Percentiles rank a stretch among this genome's conserved stretches.
phyloP scores from a whole-genome alignment of 2,329 filamentous ascomycete genomes.

The Aureobasidium mangrovei region DNA sequence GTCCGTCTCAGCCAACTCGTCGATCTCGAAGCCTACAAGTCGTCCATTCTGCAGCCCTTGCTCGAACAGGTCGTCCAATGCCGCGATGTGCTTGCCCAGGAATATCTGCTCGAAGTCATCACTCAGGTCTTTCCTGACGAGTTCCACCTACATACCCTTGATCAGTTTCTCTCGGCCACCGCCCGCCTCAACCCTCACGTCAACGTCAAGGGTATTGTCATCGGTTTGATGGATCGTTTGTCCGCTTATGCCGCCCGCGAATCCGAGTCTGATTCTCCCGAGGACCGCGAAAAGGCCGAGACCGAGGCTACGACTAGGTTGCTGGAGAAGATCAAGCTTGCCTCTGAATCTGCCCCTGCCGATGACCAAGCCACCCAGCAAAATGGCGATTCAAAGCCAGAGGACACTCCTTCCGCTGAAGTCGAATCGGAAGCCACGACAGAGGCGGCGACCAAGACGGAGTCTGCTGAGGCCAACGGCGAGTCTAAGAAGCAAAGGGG shows the following conservation, averaged over 20 bases:
- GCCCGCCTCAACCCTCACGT: constrained; percentile 91
- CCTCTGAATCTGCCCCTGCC: constrained; percentile 43
- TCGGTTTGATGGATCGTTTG: constrained; percentile 91
- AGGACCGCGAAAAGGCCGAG: constrained; percentile 68
- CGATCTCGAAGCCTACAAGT: constrained; percentile 89
- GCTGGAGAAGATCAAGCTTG: constrained; percentile 66
- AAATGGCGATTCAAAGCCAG: constrained; percentile 19
- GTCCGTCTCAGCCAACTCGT: constrained; percentile 92
- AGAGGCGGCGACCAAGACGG: constrained; percentile 20
- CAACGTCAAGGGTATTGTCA: constrained; percentile 96
- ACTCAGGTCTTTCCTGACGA: constrained; percentile 99
- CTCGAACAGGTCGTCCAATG: constrained; percentile 97
- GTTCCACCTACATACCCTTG: constrained; percentile 92
- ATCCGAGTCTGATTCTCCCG: constrained; percentile 58
- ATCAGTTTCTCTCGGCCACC: constrained; percentile 88
- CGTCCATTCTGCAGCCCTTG: constrained; percentile 75
- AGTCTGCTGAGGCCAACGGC: constrained; percentile 31
- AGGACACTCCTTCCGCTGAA: constrained; percentile 21
- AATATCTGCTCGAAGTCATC: constrained; percentile 95
- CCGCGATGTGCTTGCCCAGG: constrained; percentile 90
- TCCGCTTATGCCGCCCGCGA: constrained; percentile 93
- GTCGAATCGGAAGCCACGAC: constrained; percentile 24
- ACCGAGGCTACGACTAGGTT: constrained; percentile 73
- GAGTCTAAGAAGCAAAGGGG: constrained; percentile 40
- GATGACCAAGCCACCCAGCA: constrained; percentile 22